Percentiles rank a stretch among this genome's conserved stretches.
phyloP scores from a whole-genome alignment of 2,329 filamentous ascomycete species.

The Aureobasidium melanogenum region DNA sequence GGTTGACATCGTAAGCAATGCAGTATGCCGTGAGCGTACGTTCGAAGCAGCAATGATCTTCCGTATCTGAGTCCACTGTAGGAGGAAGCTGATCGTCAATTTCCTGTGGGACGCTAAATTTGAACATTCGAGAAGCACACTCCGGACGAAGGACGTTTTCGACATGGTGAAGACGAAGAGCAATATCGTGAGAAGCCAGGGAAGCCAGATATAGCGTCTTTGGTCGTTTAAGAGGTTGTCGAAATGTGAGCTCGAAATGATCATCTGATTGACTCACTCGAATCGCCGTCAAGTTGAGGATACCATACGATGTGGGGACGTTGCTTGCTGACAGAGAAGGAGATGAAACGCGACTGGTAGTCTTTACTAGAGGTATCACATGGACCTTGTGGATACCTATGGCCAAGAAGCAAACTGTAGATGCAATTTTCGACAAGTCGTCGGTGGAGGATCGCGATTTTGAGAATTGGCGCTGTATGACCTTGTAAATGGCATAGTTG shows the following conservation, averaged over 20 bases:
- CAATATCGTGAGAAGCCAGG: conserved; percentile 55
- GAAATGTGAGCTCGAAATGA: conserved; percentile 56
- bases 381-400: conserved; percentile 63
- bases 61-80: conserved; percentile 43
- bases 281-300: conserved; percentile 53
- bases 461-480: conserved; percentile 51
- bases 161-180: conserved; percentile 50
- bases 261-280: conserved; percentile 55
- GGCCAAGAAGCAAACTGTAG: conserved; percentile 58
- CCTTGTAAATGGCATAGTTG: conserved; percentile 60
- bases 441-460: conserved; percentile 56
- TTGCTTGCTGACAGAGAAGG: conserved; percentile 34
- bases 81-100: conserved; percentile 44
- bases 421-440: conserved; percentile 55
- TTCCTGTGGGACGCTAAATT: conserved; percentile 50
- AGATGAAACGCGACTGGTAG: conserved; percentile 42
- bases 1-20: conserved; percentile 58
- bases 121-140: conserved; percentile 55
- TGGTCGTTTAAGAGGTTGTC: conserved; percentile 45
- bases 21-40: conserved; percentile 62
- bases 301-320: conserved; percentile 43
- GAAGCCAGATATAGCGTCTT: conserved; percentile 55
- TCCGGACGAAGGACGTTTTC: conserved; percentile 57
- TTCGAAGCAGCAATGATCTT: conserved; percentile 54
- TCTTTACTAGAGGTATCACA: conserved; percentile 56